Percentiles rank a stretch among this genome's conserved stretches.
phyloP scores from a whole-genome alignment of 108 stramenopile species.

The Phaeodactylum tricornutum region DNA sequence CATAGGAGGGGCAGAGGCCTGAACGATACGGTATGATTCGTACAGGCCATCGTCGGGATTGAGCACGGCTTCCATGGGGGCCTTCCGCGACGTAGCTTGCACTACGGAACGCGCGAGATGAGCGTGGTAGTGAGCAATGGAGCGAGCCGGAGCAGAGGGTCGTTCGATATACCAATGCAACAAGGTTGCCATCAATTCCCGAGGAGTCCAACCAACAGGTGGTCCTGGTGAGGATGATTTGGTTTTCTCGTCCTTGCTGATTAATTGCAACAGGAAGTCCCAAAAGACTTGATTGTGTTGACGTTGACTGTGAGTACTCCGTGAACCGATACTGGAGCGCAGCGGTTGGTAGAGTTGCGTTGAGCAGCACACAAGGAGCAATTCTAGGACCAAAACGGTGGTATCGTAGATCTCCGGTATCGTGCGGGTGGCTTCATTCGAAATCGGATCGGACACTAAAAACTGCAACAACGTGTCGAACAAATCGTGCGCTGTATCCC shows the following conservation, averaged over 20 bases:
- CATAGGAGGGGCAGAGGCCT: conserved; percentile 4
- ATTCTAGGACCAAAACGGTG: conserved; percentile 32
- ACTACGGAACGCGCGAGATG: conserved; percentile 41
- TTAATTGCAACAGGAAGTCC: conserved; percentile 36
- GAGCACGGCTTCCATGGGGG: no score
- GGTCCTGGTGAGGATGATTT: no score
- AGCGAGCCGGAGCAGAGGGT: conserved; percentile 48
- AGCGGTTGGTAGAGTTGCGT: conserved; percentile 72
- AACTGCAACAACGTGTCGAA: conserved; percentile 21
- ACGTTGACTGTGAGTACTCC: conserved; percentile 10
- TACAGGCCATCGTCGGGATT: conserved; percentile 87
- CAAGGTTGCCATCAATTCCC: conserved; percentile 24
- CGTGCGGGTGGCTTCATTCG: conserved; percentile 10
- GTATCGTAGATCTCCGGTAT: conserved; percentile 74
- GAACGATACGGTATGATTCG: conserved; percentile 45
- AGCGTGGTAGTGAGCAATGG: conserved; percentile 43
- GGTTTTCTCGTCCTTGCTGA: conserved; percentile 2
- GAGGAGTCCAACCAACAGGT: no score
- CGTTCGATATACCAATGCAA: conserved; percentile 46
- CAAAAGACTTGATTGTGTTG: conserved; percentile 15
- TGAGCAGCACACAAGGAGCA: conserved; percentile 57
- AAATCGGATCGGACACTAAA: conserved; percentile 14
- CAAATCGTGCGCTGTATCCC: conserved; percentile 12
- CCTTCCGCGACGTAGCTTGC: conserved; percentile 29
- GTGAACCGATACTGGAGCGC: conserved; percentile 33